Conservation (phyloP, 2,329 filamentous ascomycete species). For the Colletotrichum phormii region DNA sequence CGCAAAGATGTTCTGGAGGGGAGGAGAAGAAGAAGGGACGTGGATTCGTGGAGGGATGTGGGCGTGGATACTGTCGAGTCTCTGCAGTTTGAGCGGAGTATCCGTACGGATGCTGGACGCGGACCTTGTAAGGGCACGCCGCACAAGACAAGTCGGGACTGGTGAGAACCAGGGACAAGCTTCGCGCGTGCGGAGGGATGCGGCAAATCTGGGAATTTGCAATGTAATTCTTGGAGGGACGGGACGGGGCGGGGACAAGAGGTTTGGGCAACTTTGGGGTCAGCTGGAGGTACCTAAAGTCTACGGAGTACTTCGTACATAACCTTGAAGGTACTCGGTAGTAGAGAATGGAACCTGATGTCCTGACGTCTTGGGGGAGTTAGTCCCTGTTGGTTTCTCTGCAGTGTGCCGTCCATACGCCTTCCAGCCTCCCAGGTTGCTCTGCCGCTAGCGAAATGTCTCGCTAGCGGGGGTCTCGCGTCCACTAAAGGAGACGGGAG, state of each 20-base stretch:
- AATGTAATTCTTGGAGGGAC: slow-evolving; percentile 15
- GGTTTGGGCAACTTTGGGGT: neutral
- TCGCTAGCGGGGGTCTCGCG: slow-evolving; percentile 25
- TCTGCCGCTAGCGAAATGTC: slow-evolving; percentile 16
- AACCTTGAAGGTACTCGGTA: too few relatives aligned
- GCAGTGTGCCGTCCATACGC: slow-evolving; percentile 8
- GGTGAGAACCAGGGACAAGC: slow-evolving; percentile 29
- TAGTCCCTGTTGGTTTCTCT: slow-evolving; percentile 1
- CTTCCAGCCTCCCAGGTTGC: neutral
- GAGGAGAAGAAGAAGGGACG: slow-evolving; percentile 4
- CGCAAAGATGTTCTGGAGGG: slow-evolving; percentile 6
- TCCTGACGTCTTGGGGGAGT: too few relatives aligned
- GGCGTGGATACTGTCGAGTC: neutral
- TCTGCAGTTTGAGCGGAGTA: neutral
- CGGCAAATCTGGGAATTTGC: slow-evolving; percentile 23
- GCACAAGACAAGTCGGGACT: slow-evolving; percentile 10
- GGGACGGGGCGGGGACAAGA: neutral
- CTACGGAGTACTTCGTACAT: too few relatives aligned
- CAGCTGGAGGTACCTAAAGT: neutral
- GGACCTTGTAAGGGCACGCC: slow-evolving; percentile 4
- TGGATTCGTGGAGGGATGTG: neutral
- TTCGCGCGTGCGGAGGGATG: slow-evolving; percentile 13
- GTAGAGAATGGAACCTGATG: too few relatives aligned
- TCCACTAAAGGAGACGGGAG: slow-evolving; percentile 9
- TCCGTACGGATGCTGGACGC: slow-evolving; percentile 8